Percentiles rank a stretch among this genome's conserved stretches.
phyloP scores from a whole-genome alignment of 2,329 filamentous ascomycete species.

The Botrytis byssoidea region DNA sequence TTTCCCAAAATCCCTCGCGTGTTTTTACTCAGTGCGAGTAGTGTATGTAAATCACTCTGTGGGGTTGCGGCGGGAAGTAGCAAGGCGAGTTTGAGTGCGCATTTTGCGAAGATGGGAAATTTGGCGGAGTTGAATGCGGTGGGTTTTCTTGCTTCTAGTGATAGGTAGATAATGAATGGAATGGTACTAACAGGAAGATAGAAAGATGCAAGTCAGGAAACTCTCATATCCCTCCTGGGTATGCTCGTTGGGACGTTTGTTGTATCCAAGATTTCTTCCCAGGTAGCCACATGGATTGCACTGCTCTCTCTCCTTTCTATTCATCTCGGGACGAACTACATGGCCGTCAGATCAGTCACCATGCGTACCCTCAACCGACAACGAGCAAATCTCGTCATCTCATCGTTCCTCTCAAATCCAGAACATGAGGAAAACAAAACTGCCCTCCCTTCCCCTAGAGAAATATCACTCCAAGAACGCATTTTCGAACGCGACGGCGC shows the following conservation, averaged over 20 bases:
- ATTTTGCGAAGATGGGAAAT: constrained; percentile 86
- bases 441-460: constrained; percentile 56
- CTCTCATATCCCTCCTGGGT: constrained; percentile 82
- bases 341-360: constrained; percentile 77
- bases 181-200: constrained; percentile 25
- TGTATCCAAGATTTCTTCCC: constrained; percentile 71
- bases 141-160: constrained; percentile 36
- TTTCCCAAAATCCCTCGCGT: constrained; percentile 59
- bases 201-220: constrained; percentile 94
- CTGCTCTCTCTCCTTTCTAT: constrained; percentile 70
- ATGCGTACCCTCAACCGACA: constrained; percentile 86
- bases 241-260: constrained; percentile 82
- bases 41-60: constrained; percentile 67
- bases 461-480: constrained; percentile 52
- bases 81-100: constrained; percentile 86
- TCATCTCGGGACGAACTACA: constrained; percentile 83
- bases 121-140: constrained; percentile 87
- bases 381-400: constrained; percentile 75
- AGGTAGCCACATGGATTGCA: constrained; percentile 68
- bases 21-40: constrained; percentile 56
- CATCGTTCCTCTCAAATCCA: constrained; percentile 48
- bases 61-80: constrained; percentile 87
- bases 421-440: neutral
- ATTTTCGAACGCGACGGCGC: constrained; percentile 36
- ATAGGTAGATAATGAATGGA: neutral